Evolutionary conservation across 2,329 filamentous ascomycete genomes (phyloP), one percentile per base, ranked within the genome.

Genomic region (Aureobasidium sp.): DNA sequence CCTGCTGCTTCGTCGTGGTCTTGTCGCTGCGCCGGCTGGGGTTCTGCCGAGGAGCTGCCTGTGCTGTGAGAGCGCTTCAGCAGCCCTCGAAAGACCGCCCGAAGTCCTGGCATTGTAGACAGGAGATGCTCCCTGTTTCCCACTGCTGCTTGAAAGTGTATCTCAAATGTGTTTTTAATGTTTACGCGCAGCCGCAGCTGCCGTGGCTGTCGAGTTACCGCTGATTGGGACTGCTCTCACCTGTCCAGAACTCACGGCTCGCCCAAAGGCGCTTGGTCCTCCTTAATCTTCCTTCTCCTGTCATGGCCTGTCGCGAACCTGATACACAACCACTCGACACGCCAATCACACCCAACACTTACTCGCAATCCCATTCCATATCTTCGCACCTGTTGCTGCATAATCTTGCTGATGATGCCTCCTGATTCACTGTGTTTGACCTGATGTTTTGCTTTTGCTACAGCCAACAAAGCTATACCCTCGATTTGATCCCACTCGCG

Each of bases 251-350:
- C 44, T 45, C 53, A 57, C 53, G 53, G 39, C 53, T 57, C 53
- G 30, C 39, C 9, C 41, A 9, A 8, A 11, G 39, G 39, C 37
- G 53, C 53, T 34, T 36, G 41, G 53, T 57, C 53, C 53, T 57
- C 53, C 53, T 57, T 57, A 57, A 57, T 57, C 53, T 57, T 57
- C 27, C 53, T 57, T 57, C 27, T 57, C 53, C 53, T 57, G 53
- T 57, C 53, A 42, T 54, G 50, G 25, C 37, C 53, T 45, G 29
- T 36, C 27, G 27, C 27, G 7, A 54, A 44, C 27, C 21, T 29
- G 37, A 30, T 39, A 51, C 34, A 42, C 8, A 16, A 27, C 25
- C 32, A 21, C 14, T 42, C 36, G 30, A 54, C 25, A 39, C 49
- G 34, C 39, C 49, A 51, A 37, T 29, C 7, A 8, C 29, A 25